phyloP scores from a whole-genome alignment of 305 asterid genomes.

The Solanum hybrid region DNA sequence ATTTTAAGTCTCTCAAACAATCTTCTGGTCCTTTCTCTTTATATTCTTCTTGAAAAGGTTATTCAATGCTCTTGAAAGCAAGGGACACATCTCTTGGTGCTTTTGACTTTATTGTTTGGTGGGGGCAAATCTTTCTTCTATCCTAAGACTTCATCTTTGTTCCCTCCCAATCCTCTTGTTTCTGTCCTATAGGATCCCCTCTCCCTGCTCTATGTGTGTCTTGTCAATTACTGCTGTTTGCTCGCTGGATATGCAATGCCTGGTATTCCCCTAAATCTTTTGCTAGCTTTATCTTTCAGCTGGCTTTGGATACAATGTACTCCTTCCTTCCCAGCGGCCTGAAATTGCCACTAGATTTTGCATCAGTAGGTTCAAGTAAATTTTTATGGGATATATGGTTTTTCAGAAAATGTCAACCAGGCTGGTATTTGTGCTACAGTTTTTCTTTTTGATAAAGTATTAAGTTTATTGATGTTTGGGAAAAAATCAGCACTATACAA shows the following conservation, averaged over 20 bases:
- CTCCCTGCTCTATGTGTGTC: neutral
- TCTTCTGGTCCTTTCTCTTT: neutral
- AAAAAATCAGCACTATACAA: neutral
- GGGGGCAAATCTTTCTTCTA: neutral
- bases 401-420: neutral
- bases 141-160: neutral
- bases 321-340: neutral
- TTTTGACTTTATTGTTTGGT: neutral
- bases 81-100: neutral
- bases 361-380: neutral
- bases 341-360: neutral
- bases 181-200: neutral
- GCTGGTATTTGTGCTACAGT: neutral
- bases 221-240: neutral
- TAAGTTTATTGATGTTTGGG: neutral
- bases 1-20: neutral
- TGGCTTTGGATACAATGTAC: neutral
- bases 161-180: neutral
- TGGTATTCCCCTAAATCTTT: neutral
- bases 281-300: neutral
- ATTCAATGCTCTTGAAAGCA: neutral
- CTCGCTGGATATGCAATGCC: neutral
- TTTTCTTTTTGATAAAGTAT: neutral
- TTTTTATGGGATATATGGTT: neutral
- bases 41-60: neutral